A percentile compares a stretch with the other conserved stretches of the same genome.
Evolutionary conservation across 306 rosid genomes (phyloP).

Genomic region (Prunus davidiana): DNA sequence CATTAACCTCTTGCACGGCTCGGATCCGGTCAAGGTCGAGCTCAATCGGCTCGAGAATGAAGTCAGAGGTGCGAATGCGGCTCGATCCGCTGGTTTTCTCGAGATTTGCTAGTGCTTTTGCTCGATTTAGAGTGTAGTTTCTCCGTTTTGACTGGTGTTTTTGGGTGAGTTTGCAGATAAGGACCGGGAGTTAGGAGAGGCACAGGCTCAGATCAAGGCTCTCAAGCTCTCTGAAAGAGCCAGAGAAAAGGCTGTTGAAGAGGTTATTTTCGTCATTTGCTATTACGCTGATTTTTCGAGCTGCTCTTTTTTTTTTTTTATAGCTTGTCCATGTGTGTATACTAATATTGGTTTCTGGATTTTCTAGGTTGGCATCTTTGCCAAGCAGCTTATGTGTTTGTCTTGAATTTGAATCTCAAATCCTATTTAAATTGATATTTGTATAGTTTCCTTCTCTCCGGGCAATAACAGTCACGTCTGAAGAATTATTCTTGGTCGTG

Average conservation of each 20-base stretch:
- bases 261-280: slow-evolving; percentile 50
- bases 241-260: slow-evolving; percentile 97
- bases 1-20: slow-evolving; percentile 84
- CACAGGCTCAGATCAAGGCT: slow-evolving; percentile 97
- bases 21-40: slow-evolving; percentile 99
- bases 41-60: slow-evolving; percentile 98
- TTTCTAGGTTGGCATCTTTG: not conserved
- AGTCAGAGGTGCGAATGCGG: slow-evolving; percentile 93
- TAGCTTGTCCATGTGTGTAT: not conserved
- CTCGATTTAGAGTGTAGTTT: slow-evolving; percentile 16
- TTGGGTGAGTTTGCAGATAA: slow-evolving; percentile 58
- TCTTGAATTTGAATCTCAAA: not conserved
- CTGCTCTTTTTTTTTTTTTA: not conserved
- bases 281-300: not conserved
- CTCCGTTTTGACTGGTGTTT: slow-evolving; percentile 2
- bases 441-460: not conserved
- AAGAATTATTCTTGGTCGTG: not conserved
- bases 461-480: not conserved
- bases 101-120: slow-evolving; percentile 40
- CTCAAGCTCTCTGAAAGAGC: slow-evolving; percentile 83
- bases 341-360: not conserved
- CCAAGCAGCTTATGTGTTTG: not conserved
- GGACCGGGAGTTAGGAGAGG: slow-evolving; percentile 90
- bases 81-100: slow-evolving; percentile 57
- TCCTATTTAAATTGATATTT: not conserved